phyloP scores from a whole-genome alignment of 495 filamentous ascomycete genomes.

The Rostrohypoxylon terebratum region DNA sequence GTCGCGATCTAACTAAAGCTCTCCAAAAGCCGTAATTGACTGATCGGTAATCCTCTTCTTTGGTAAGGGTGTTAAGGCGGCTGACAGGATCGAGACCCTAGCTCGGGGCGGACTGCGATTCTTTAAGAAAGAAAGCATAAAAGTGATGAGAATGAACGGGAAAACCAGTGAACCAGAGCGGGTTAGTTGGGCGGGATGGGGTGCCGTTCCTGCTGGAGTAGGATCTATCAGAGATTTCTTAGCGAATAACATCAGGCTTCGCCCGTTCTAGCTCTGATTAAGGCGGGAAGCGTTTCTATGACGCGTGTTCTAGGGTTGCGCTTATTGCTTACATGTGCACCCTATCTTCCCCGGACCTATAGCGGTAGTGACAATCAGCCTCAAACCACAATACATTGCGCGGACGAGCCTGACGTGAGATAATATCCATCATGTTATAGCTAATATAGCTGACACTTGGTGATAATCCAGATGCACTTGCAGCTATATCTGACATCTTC shows the following conservation, averaged over 20 bases:
- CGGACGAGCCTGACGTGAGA: slow-evolving; percentile 8
- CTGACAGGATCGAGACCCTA: slow-evolving; percentile 37
- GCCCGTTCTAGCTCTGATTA: not conserved
- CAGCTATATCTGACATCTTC: not conserved
- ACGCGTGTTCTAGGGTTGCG: not conserved
- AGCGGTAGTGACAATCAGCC: not conserved
- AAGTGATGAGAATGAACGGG: not conserved
- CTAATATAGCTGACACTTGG: not conserved
- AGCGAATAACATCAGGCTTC: not conserved
- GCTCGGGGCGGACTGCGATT: not conserved
- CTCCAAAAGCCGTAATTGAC: slow-evolving; percentile 25
- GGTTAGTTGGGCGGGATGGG: not conserved
- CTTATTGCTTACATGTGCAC: slow-evolving; percentile 4
- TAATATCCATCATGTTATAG: not conserved
- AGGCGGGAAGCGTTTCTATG: not conserved
- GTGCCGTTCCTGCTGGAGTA: not conserved
- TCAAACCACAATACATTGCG: slow-evolving; percentile 7
- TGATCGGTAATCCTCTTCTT: slow-evolving; percentile 12
- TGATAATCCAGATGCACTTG: not conserved
- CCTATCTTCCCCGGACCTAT: slow-evolving; percentile 15
- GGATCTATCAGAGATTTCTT: not conserved
- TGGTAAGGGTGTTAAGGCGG: not conserved
- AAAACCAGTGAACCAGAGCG: slow-evolving; percentile 2
- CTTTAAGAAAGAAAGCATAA: not conserved
- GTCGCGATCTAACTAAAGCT: not conserved